A percentile compares a stretch with the other conserved stretches of the same genome.
Conservation (phyloP, 495 filamentous ascomycete species). For the Aspergillus panamensis region DNA sequence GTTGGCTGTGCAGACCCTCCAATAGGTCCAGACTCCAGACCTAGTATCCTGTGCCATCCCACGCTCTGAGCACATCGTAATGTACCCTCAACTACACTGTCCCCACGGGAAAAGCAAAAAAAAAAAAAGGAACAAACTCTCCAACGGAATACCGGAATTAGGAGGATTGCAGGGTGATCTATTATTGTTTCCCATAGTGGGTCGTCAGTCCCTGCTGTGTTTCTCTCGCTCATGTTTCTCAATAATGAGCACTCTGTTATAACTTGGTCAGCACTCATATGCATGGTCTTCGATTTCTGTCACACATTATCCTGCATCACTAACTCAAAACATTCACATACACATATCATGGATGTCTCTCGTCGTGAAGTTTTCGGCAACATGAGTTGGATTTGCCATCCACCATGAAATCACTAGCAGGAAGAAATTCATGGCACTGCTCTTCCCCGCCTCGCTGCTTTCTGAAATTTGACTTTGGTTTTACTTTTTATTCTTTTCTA, state of each 20-base stretch:
- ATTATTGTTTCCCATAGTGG: not conserved
- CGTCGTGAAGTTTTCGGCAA: not conserved
- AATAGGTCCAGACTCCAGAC: not conserved
- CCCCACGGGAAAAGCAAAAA: not conserved
- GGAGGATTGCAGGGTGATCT: constrained; percentile 1
- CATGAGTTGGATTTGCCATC: not conserved
- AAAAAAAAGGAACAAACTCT: constrained; percentile 3
- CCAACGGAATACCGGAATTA: not conserved
- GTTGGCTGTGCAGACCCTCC: constrained; percentile 10
- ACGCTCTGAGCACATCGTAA: constrained; percentile 11
- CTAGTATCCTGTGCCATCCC: constrained; percentile 9
- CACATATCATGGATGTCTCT: not conserved
- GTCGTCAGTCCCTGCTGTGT: not conserved
- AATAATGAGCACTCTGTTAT: not conserved
- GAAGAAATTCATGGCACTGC: not conserved
- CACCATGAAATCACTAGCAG: not conserved
- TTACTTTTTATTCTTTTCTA: not conserved
- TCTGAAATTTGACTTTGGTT: not conserved
- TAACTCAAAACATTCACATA: not conserved
- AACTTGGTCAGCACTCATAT: constrained; percentile 4
- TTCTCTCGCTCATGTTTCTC: not conserved
- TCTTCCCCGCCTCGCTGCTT: not conserved
- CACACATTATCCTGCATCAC: constrained; percentile 3
- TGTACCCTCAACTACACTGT: not conserved
- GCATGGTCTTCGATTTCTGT: constrained; percentile 8